These are phyloP conservation scores for Wickerhamomyces silvicola DNA, from an alignment of 805 yeast genomes.

Conservation along the genomic window DNA sequence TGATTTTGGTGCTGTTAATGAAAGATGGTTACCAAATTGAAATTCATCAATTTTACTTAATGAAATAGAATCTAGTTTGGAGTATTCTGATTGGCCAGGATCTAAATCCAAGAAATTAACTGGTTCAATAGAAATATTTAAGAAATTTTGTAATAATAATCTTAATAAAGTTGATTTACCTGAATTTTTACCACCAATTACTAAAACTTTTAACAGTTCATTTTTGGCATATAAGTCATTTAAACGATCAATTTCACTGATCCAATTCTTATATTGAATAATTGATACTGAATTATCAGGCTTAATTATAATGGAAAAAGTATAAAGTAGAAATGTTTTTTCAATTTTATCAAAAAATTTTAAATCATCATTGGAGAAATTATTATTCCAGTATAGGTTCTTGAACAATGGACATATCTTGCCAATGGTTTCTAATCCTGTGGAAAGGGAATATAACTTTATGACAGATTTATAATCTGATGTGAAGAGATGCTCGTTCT, in stretches of 20 bases:
- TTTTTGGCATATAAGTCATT: slow-evolving; percentile 27
- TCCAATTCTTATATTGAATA: slow-evolving; percentile 24
- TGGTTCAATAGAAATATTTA: slow-evolving; percentile 21
- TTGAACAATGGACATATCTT: slow-evolving; percentile 38
- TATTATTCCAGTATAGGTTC: slow-evolving; percentile 29
- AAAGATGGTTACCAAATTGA: slow-evolving; percentile 30
- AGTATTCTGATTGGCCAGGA: slow-evolving; percentile 83
- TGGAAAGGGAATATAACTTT: slow-evolving; percentile 27
- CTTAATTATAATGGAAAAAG: slow-evolving; percentile 32
- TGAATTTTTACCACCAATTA: slow-evolving; percentile 53
- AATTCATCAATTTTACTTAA: slow-evolving; percentile 31
- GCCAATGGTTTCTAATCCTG: slow-evolving; percentile 43
- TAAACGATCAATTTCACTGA: slow-evolving; percentile 34
- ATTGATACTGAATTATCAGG: slow-evolving; percentile 22
- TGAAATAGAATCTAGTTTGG: slow-evolving; percentile 66
- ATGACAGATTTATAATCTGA: slow-evolving; percentile 38
- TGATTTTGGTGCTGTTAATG: slow-evolving; percentile 11
- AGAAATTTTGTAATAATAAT: slow-evolving; percentile 43
- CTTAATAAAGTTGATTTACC: slow-evolving; percentile 76
- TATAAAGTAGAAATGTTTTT: slow-evolving; percentile 23
- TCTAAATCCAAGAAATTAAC: slow-evolving; percentile 67
- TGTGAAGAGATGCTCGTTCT: slow-evolving; percentile 32
- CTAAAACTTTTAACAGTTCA: slow-evolving; percentile 23
- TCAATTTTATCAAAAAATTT: slow-evolving; percentile 18
- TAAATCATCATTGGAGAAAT: slow-evolving; percentile 8